phyloP scores from a whole-genome alignment of 2,329 filamentous ascomycete species.

The Colletotrichum liaoningense region DNA sequence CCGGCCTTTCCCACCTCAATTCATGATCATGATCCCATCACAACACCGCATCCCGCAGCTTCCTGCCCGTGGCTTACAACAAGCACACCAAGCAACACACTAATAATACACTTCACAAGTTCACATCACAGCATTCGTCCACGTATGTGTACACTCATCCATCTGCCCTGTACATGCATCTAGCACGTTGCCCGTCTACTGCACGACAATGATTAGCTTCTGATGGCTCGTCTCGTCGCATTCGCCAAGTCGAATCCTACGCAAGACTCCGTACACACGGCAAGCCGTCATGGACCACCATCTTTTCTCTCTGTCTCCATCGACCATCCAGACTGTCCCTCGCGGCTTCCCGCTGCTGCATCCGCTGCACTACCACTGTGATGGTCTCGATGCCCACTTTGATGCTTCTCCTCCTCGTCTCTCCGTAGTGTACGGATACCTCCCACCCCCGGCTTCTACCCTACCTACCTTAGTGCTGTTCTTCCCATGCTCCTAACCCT shows the following conservation, averaged over 20 bases:
- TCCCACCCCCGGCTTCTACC: constrained; percentile 18
- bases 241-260: not conserved
- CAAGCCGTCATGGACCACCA: no score
- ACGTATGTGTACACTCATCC: no score
- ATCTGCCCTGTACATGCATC: not conserved
- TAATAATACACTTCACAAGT: not conserved
- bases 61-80: not conserved
- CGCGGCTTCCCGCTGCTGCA: constrained; percentile 40
- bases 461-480: constrained; percentile 9
- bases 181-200: not conserved
- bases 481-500: constrained; percentile 27
- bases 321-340: constrained; percentile 52
- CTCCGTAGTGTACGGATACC: not conserved
- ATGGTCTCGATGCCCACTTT: constrained; percentile 20
- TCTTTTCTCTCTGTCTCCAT: not conserved
- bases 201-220: not conserved
- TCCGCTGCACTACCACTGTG: not conserved
- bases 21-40: constrained; percentile 27
- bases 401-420: not conserved
- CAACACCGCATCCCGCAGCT: constrained; percentile 14
- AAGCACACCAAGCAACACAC: not conserved
- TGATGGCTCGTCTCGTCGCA: constrained; percentile 19
- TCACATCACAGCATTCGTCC: not conserved
- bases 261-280: no score
- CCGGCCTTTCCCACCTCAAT: not conserved